Evolutionary conservation across 2,329 filamentous ascomycete species (phyloP), one percentile per base, ranked within the genome.

Genomic region (Stagonosporopsis cucurbitacearum): DNA sequence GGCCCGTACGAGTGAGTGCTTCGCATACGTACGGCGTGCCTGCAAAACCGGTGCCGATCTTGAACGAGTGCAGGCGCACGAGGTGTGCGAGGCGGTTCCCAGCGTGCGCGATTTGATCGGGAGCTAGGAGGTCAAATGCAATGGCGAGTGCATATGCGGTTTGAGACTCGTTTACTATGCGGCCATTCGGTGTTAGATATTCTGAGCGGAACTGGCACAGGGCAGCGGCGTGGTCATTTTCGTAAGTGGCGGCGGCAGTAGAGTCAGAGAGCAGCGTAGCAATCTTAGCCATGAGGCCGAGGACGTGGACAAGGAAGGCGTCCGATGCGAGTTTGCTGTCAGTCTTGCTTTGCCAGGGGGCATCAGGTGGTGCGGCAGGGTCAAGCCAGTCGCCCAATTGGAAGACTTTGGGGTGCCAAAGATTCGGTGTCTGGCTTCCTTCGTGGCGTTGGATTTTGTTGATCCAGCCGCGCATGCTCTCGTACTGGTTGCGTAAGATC

Each of bases 21-120:
- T 50, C 40, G 43, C 51, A 54, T 3, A 62, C 25, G 20, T 45
- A 50, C 13, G 59, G 59, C 6, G 59, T 62, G 6, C 50, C 57
- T 12, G 57, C 59, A 13, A 62, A 62, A 3, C 59, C 59, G 1
- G 59, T 62, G 12, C 13, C 42, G n/a, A 62, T 50, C 19, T 54
- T 59, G 48, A 58, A 60, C 7, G n/a, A 13, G 20, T 41, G 35
- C 1, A 25, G 28, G 6, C 28, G 11, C 8, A 52, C 51, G 15
- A 58, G 23, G 2, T 47, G 15, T 4, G 33, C 44, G n/a, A 47
- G 44, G 7, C 44, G 44, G n/a, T 2, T 5, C 9, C 44, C 33
- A 1, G 44, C 44, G 17, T 17, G 17, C 2, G 22, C 17, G n/a
- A 4, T 2, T 22, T 47, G 44, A 4, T n/a, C 9, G 6, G 44